Conservation (phyloP, 148 eudicot genomes). For the Tetragonia tetragonoides region DNA sequence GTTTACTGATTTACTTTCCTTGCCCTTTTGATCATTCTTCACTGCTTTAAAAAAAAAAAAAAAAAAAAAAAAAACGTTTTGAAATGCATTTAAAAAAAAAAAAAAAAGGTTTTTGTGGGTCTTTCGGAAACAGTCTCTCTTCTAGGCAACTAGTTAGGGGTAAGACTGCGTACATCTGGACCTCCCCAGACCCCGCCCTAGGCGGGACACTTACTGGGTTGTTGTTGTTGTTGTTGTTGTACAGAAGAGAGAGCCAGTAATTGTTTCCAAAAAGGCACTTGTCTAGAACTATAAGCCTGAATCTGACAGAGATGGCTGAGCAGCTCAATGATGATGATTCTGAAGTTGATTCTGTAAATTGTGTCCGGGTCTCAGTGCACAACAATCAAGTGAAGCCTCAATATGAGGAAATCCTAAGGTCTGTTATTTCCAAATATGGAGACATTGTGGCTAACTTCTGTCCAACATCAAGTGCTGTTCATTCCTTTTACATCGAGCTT, state of each 20-base stretch:
- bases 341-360: conserved; percentile 14
- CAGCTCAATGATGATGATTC: background rate
- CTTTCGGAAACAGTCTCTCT: too few relatives aligned
- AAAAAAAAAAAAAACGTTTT: too few relatives aligned
- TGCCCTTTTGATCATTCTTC: too few relatives aligned
- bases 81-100: too few relatives aligned
- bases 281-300: background rate
- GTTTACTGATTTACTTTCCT: too few relatives aligned
- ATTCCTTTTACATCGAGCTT: conserved; percentile 6
- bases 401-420: background rate
- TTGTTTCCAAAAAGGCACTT: background rate
- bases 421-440: conserved; percentile 9
- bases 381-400: conserved; percentile 19
- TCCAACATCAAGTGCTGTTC: background rate
- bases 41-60: too few relatives aligned
- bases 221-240: too few relatives aligned
- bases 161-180: too few relatives aligned
- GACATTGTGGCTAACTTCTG: conserved; percentile 19
- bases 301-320: conserved; percentile 13
- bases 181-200: too few relatives aligned
- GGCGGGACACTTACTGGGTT: too few relatives aligned
- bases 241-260: background rate
- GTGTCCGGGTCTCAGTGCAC: background rate
- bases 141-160: too few relatives aligned
- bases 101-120: too few relatives aligned